phyloP scores from a whole-genome alignment of 2,329 filamentous ascomycete species.

The Fusarium proliferatum region DNA sequence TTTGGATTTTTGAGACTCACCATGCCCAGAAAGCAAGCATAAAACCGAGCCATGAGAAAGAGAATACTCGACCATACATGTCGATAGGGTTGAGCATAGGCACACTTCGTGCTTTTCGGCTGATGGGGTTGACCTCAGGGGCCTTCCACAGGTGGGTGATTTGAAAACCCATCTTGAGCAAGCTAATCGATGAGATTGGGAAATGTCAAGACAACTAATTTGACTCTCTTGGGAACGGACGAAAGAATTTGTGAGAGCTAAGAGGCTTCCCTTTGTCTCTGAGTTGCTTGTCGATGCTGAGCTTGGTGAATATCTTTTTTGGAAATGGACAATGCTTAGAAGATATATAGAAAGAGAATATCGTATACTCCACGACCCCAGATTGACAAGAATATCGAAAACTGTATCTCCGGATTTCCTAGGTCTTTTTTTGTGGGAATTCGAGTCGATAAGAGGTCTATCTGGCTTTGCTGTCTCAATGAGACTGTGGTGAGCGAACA shows the following conservation, averaged over 20 bases:
- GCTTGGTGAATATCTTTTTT: constrained; percentile 20
- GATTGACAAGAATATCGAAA: constrained; percentile 1
- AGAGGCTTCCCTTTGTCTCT: neutral
- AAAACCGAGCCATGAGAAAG: constrained; percentile 89
- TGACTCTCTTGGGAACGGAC: neutral
- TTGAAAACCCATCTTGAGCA: constrained; percentile 45
- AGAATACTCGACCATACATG: constrained; percentile 86
- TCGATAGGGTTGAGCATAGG: constrained; percentile 82
- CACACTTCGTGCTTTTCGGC: constrained; percentile 82
- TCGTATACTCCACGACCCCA: constrained; percentile 9
- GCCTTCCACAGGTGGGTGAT: constrained; percentile 48
- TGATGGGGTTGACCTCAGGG: constrained; percentile 85
- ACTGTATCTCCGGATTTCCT: constrained; percentile 44
- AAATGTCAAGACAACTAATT: neutral
- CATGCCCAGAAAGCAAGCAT: constrained; percentile 91
- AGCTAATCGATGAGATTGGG: neutral
- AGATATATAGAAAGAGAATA: constrained; percentile 38
- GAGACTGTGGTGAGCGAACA: constrained; percentile 11
- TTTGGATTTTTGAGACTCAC: constrained; percentile 49
- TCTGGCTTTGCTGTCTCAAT: constrained; percentile 26
- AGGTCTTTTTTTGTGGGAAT: constrained; percentile 24
- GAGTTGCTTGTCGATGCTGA: constrained; percentile 29
- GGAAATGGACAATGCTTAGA: constrained; percentile 6
- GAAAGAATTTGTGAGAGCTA: neutral
- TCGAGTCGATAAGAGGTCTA: constrained; percentile 34